These are phyloP conservation scores for Sclerotinia subarctica DNA, from an alignment of 2,329 filamentous ascomycete genomes.

Conservation along the genomic window DNA sequence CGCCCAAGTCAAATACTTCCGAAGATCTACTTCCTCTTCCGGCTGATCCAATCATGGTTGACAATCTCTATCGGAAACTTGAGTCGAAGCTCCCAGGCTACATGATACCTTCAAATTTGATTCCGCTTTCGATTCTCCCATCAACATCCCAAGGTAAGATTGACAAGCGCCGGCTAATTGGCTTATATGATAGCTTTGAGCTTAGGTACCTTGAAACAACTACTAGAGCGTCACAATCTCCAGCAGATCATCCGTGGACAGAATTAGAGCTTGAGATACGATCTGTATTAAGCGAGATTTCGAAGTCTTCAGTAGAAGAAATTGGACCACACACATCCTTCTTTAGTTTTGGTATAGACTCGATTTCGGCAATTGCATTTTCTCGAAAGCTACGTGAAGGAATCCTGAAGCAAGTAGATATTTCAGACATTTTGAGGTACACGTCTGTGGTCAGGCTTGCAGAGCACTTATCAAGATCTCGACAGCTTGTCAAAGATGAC, in stretches of 20 bases:
- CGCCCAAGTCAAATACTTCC: conserved; percentile 41
- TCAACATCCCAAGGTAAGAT: conserved; percentile 73
- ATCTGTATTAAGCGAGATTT: conserved; percentile 38
- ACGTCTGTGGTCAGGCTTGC: conserved; percentile 63
- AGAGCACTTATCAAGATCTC: conserved; percentile 32
- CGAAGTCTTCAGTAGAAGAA: conserved; percentile 41
- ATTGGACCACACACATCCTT: conserved; percentile 69
- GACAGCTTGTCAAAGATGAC: neutral
- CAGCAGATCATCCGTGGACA: conserved; percentile 45
- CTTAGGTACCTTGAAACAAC: conserved; percentile 44
- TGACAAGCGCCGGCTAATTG: conserved; percentile 55
- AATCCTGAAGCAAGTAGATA: conserved; percentile 51
- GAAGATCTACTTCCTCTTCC: conserved; percentile 38
- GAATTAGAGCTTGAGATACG: conserved; percentile 54
- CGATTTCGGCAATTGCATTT: conserved; percentile 73
- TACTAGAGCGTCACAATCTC: conserved; percentile 24
- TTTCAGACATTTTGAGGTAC: conserved; percentile 68
- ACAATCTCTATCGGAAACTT: conserved; percentile 53
- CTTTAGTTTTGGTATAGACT: conserved; percentile 76
- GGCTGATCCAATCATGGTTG: conserved; percentile 40
- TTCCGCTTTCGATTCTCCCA: conserved; percentile 68
- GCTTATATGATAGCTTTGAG: conserved; percentile 47
- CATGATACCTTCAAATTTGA: conserved; percentile 73
- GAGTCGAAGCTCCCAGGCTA: conserved; percentile 62
- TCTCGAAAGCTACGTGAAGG: conserved; percentile 53